Evolutionary conservation across 140 eudicot genomes (phyloP).

Genomic region (Erigeron philadelphicus): DNA sequence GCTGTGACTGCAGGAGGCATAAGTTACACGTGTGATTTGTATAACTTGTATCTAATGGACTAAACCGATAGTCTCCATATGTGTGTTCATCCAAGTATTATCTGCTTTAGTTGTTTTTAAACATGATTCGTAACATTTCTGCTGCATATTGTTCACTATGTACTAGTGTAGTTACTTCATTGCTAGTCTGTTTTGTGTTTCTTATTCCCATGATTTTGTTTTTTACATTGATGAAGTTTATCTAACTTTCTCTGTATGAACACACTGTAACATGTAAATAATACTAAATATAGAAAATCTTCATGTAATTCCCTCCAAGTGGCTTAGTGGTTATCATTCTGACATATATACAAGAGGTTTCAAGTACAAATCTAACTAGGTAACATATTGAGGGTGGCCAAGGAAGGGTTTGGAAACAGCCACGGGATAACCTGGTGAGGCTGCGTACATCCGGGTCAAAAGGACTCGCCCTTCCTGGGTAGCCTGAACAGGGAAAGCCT

Average conservation of each 20-base stretch:
- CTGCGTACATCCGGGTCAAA: too few relatives aligned
- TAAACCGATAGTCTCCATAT: slow-evolving; percentile 8
- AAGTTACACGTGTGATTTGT: not conserved
- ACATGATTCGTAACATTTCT: slow-evolving; percentile 1
- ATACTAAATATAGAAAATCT: not conserved
- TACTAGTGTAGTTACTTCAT: not conserved
- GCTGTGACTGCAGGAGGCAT: slow-evolving; percentile 4
- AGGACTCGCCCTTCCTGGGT: too few relatives aligned
- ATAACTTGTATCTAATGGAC: slow-evolving; percentile 10
- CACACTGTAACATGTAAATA: slow-evolving; percentile 11
- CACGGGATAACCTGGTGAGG: too few relatives aligned
- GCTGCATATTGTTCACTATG: not conserved
- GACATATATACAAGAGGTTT: too few relatives aligned
- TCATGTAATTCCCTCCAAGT: not conserved
- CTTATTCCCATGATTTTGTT: not conserved
- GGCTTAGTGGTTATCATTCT: too few relatives aligned
- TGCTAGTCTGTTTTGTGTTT: slow-evolving; percentile 10
- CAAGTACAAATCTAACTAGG: too few relatives aligned
- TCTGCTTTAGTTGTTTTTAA: slow-evolving; percentile 5
- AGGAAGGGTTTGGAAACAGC: too few relatives aligned
- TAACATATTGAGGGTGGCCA: too few relatives aligned
- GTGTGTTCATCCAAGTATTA: not conserved
- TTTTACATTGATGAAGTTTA: not conserved
- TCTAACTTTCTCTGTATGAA: not conserved
- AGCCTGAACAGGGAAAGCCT: too few relatives aligned